These are phyloP conservation scores for Volutella citrinella DNA, from an alignment of 2,329 filamentous ascomycete genomes.

Conservation along the genomic window DNA sequence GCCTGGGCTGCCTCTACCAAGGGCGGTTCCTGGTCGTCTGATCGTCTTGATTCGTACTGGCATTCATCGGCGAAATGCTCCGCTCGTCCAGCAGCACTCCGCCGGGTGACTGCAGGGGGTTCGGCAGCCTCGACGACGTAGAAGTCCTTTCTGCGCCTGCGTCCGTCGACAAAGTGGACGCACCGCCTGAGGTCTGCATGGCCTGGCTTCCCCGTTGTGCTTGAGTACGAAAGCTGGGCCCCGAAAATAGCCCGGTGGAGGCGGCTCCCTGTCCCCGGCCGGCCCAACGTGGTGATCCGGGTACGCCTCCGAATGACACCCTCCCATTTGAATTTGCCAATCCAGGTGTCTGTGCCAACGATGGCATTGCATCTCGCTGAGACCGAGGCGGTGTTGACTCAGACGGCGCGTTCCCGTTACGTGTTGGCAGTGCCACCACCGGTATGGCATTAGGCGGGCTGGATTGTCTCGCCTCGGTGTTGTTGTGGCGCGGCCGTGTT, in stretches of 20 bases:
- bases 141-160: slow-evolving; percentile 1
- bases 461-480: too few species aligned
- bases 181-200: too few species aligned
- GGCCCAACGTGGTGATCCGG: slow-evolving; percentile 3
- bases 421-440: too few species aligned
- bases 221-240: slow-evolving; percentile 12
- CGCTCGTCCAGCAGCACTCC: slow-evolving; percentile 5
- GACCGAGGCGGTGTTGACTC: slow-evolving; percentile 4
- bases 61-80: too few species aligned
- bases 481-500: slow-evolving; percentile 25
- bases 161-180: too few species aligned
- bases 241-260: too few species aligned
- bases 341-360: slow-evolving; percentile 7
- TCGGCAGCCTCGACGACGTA: slow-evolving; percentile 2
- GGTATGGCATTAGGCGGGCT: too few species aligned
- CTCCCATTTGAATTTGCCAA: slow-evolving; percentile 8
- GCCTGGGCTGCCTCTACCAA: slow-evolving; percentile 11
- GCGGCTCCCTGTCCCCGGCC: slow-evolving; percentile 9
- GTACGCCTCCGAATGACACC: slow-evolving; percentile 3
- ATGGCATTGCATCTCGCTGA: too few species aligned
- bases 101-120: slow-evolving; percentile 10
- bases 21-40: slow-evolving; percentile 12
- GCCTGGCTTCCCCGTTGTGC: too few species aligned
- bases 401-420: too few species aligned
- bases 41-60: too few species aligned